phyloP scores from a whole-genome alignment of 148 eudicot species.

The Chenopodium album region DNA sequence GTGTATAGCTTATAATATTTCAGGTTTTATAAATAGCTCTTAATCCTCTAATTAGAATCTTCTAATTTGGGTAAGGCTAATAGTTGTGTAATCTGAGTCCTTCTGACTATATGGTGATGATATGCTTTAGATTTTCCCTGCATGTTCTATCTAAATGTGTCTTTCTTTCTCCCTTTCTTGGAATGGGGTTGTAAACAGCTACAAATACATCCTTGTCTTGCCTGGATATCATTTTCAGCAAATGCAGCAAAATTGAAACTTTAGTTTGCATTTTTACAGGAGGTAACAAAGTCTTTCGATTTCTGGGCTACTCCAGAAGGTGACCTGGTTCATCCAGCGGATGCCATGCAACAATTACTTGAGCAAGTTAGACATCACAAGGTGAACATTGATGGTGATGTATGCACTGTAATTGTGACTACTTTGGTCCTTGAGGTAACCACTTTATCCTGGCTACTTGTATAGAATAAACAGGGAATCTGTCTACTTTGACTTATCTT shows the following conservation, averaged over 20 bases:
- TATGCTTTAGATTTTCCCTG: neutral
- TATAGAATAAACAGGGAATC: neutral
- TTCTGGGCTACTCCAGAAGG: constrained; percentile 98
- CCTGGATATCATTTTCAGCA: neutral
- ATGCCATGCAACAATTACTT: constrained; percentile 86
- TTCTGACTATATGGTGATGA: neutral
- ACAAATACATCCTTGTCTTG: neutral
- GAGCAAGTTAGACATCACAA: constrained; percentile 86
- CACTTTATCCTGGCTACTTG: neutral
- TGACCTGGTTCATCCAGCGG: constrained; percentile 90
- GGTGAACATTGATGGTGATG: constrained; percentile 95
- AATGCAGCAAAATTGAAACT: neutral
- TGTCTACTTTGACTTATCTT: no score
- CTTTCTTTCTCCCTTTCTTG: neutral
- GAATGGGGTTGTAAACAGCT: neutral
- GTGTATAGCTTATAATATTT: neutral
- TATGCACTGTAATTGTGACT: constrained; percentile 91
- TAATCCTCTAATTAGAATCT: neutral
- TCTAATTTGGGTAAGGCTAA: neutral
- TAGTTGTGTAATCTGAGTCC: neutral
- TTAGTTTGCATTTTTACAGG: constrained; percentile 44
- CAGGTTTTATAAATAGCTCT: neutral
- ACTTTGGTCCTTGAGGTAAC: constrained; percentile 96
- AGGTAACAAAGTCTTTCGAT: constrained; percentile 78
- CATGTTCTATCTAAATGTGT: neutral